phyloP scores from a whole-genome alignment of 192 early-diverging fungal genomes.

The Umbelopsis ramanniana region DNA sequence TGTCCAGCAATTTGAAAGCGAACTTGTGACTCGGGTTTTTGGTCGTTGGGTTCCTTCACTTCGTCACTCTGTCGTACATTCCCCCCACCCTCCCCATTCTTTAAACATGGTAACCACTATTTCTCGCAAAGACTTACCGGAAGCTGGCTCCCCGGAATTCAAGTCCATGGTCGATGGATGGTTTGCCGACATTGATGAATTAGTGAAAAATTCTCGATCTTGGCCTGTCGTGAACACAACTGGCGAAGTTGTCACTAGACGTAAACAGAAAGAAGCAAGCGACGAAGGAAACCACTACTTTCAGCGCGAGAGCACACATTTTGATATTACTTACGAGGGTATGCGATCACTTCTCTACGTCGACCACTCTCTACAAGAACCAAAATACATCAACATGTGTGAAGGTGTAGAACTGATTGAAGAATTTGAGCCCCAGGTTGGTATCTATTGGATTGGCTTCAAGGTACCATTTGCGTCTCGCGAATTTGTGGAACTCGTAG shows the following conservation, averaged over 20 bases:
- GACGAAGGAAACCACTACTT: conserved; percentile 14
- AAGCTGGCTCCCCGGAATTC: neutral
- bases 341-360: conserved; percentile 4
- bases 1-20: too few species aligned
- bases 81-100: too few species aligned
- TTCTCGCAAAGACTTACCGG: neutral
- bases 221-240: conserved; percentile 6
- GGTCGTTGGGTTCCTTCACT: neutral
- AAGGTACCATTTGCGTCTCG: conserved; percentile 23
- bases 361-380: conserved; percentile 21
- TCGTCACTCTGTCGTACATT: conserved; percentile 2
- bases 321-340: neutral
- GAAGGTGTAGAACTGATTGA: conserved; percentile 6
- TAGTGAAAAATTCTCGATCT: neutral
- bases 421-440: neutral
- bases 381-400: conserved; percentile 21
- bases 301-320: neutral
- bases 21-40: neutral
- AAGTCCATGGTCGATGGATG: neutral
- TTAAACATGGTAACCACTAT: neutral
- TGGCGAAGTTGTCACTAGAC: neutral
- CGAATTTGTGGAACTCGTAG: conserved; percentile 27
- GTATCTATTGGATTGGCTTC: conserved; percentile 29
- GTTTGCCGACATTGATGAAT: neutral
- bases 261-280: conserved; percentile 7